Conservation (phyloP, 176 grass and related monocot species). For the Hsuehochloa calcarea region DNA sequence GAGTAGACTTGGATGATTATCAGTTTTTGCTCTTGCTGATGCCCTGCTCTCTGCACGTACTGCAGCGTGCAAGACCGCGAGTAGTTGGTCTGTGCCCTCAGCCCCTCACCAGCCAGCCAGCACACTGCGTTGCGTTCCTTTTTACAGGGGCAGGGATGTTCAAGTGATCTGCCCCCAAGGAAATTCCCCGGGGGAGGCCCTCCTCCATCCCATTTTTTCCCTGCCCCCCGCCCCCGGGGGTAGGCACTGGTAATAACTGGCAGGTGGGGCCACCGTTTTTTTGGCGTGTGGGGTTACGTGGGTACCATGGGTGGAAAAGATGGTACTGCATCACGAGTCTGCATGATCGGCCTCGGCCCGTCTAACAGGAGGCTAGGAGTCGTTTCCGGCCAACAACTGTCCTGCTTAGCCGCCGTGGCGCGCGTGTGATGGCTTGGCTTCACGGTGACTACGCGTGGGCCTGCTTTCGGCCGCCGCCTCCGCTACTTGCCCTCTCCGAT, state of each 20-base stretch:
- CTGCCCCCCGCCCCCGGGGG: too few relatives aligned
- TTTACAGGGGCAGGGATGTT: constrained; percentile 19
- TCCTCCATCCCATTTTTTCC: too few relatives aligned
- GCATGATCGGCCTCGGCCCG: neutral
- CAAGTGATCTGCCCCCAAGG: constrained; percentile 28
- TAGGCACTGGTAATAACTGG: too few relatives aligned
- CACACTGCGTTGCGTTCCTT: neutral
- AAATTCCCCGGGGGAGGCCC: too few relatives aligned
- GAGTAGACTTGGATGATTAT: too few relatives aligned
- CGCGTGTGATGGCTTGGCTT: neutral
- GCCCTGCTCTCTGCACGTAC: neutral
- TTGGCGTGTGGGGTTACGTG: neutral
- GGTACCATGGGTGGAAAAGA: neutral
- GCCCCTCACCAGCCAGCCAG: neutral
- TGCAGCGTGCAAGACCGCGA: neutral
- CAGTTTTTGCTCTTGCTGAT: neutral
- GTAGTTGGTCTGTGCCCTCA: neutral
- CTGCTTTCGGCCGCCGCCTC: neutral
- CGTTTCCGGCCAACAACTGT: constrained; percentile 25
- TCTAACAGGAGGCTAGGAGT: neutral
- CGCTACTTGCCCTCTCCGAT: too few relatives aligned
- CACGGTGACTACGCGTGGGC: neutral
- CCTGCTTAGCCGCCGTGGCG: neutral
- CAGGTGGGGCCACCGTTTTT: too few relatives aligned
- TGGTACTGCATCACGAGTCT: neutral